Percentiles rank a stretch among this genome's conserved stretches.
These are phyloP conservation scores for Penicillium cinerascens DNA, from an alignment of 495 filamentous ascomycete species.

Conservation along the genomic window DNA sequence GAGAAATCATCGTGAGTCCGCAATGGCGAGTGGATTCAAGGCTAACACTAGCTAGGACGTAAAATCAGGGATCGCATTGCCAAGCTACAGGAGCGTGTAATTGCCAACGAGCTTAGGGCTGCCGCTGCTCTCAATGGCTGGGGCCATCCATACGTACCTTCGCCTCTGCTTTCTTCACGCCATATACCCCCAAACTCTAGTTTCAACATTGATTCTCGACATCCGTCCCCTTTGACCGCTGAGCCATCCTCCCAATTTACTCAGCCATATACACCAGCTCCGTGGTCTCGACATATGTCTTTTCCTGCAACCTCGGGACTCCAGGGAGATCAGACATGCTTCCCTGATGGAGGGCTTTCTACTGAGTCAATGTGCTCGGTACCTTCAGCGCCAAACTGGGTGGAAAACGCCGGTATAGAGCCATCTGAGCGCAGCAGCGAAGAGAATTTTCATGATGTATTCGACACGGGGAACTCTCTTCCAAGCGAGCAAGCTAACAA, in stretches of 20 bases:
- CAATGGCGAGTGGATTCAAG: not conserved
- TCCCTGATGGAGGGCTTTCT: not conserved
- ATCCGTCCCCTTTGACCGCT: not conserved
- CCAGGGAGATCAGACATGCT: not conserved
- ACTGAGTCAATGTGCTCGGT: not conserved
- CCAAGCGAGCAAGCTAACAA: not conserved
- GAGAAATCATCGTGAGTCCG: conserved; percentile 32
- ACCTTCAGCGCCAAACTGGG: not conserved
- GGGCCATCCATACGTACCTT: conserved; percentile 17
- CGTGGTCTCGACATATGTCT: not conserved
- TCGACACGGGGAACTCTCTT: not conserved
- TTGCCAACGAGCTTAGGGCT: conserved; percentile 39
- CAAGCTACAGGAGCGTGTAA: conserved; percentile 42
- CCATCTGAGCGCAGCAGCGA: not conserved
- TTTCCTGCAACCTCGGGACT: not conserved
- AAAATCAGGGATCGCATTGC: conserved; percentile 43
- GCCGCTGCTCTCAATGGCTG: conserved; percentile 33
- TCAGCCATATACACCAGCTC: not conserved
- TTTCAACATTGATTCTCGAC: not conserved
- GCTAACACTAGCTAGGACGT: conserved; percentile 21
- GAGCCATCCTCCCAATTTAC: not conserved
- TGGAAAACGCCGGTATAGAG: not conserved
- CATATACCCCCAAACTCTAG: not conserved
- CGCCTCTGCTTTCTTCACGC: not conserved
- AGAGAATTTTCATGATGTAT: conserved; percentile 1